Evolutionary conservation across 2,329 filamentous ascomycete genomes (phyloP).

Genomic region (Sarocladiaceae sp.): DNA sequence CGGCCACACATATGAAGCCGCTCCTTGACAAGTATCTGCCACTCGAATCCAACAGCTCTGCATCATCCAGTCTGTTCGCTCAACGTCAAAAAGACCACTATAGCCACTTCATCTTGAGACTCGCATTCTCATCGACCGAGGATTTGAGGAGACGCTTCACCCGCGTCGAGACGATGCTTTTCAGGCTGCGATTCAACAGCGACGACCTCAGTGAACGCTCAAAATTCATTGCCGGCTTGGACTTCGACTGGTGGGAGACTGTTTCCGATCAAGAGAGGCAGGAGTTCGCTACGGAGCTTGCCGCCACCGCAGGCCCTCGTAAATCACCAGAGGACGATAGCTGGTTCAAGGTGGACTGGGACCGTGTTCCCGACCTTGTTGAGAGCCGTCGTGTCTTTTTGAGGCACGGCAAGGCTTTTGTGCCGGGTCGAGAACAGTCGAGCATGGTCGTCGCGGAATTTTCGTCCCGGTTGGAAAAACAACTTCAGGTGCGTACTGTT

Average conservation of each 20-base stretch:
- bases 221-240: slow-evolving; percentile 69
- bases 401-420: slow-evolving; percentile 79
- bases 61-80: slow-evolving; percentile 48
- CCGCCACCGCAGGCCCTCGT: slow-evolving; percentile 36
- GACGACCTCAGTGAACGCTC: slow-evolving; percentile 68
- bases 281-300: slow-evolving; percentile 56
- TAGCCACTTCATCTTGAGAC: slow-evolving; percentile 89
- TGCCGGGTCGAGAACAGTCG: slow-evolving; percentile 78
- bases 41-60: slow-evolving; percentile 68
- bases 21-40: slow-evolving; percentile 83
- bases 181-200: slow-evolving; percentile 72
- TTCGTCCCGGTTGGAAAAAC: slow-evolving; percentile 67
- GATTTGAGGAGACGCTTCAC: slow-evolving; percentile 83
- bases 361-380: slow-evolving; percentile 82
- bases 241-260: slow-evolving; percentile 85
- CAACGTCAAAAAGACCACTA: slow-evolving; percentile 96
- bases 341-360: slow-evolving; percentile 98
- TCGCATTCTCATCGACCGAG: slow-evolving; percentile 88
- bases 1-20: slow-evolving; percentile 73
- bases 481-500: slow-evolving; percentile 67
- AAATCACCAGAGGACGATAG: slow-evolving; percentile 62
- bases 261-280: slow-evolving; percentile 72
- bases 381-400: slow-evolving; percentile 73
- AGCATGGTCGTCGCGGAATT: slow-evolving; percentile 90
- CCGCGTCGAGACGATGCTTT: slow-evolving; percentile 82